Evolutionary conservation across 208 protist genomes (phyloP), one percentile per base, ranked within the genome.

Genomic region (Leishmania braziliensis): DNA sequence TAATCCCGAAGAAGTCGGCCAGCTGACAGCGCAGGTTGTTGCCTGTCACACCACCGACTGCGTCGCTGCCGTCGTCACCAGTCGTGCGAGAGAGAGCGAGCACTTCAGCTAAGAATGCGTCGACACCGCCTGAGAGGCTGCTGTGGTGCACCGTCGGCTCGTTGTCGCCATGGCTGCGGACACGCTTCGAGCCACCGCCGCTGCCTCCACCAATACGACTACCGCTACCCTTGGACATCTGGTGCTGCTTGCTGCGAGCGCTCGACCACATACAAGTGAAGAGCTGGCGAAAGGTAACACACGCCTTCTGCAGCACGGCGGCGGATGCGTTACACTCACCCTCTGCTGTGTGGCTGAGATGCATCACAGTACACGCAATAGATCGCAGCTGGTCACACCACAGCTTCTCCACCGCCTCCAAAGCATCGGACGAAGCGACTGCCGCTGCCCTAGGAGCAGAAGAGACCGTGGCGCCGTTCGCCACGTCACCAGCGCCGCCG

Each of bases 1-100:
- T 54, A 80, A 39, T 33, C 83, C 54, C 18, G 71, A 85, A 76
- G 75, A 60, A 81, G 86, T 77, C 58, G 16, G 10, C 78, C 12
- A 81, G 43, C 60, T 75, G 78, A 33, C 8, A 23, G 66, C 39
- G 46, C 77, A 80, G 36, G 4, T 73, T 46, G 26, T 54, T 26
- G 9, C 63, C 51, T 36, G n/a, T 23, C 39, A n/a, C 53, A 43
- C 23, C 8, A 20, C 8, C 10, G 20, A 23, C 53, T 39, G 0
- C 23, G 74, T 48, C 39, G 56, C 39, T 60, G 33, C 33, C 26
- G 53, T 23, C 48, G 39, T 48, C 51, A 0, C 51, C 33, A 26
- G 51, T 60, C 29, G 72, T 43, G 51, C 16, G 18, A 12, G 51
- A 9, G 14, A 12, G 3, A 48, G 33, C 18, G 74, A 77, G 74